Conservation (phyloP, 345 rosid species). For the Aquilaria yunnanensis region DNA sequence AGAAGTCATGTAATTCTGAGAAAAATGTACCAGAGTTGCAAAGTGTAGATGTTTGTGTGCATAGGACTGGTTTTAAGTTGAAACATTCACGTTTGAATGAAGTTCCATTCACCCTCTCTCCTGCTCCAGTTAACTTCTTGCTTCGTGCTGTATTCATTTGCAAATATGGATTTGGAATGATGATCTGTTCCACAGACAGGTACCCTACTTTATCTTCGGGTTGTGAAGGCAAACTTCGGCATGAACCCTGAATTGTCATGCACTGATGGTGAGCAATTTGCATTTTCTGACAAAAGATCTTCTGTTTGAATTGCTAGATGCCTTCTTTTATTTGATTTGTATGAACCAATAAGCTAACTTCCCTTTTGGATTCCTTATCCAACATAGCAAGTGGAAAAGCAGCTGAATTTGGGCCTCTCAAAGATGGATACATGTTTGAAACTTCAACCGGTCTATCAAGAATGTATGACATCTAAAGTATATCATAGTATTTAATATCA, state of each 20-base stretch:
- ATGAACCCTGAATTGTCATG: slow-evolving; percentile 73
- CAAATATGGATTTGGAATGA: not conserved
- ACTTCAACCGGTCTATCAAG: slow-evolving; percentile 77
- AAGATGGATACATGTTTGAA: slow-evolving; percentile 80
- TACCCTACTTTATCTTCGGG: slow-evolving; percentile 63
- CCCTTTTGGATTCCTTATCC: slow-evolving; percentile 8
- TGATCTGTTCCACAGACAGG: slow-evolving; percentile 43
- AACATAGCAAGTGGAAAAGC: slow-evolving; percentile 72
- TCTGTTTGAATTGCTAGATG: slow-evolving; percentile 1
- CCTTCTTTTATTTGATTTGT: slow-evolving; percentile 1
- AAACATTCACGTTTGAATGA: too few species aligned
- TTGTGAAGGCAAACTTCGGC: slow-evolving; percentile 68
- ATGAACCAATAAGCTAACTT: not conserved
- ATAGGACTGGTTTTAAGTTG: too few species aligned
- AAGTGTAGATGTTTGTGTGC: too few species aligned
- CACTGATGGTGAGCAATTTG: slow-evolving; percentile 50
- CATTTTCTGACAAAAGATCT: not conserved
- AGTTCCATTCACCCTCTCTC: too few species aligned
- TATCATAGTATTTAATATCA: too few species aligned
- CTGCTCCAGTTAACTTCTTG: not conserved
- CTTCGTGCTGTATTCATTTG: not conserved
- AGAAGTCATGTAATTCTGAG: not conserved
- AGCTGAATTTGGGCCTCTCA: slow-evolving; percentile 64
- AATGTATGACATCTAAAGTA: slow-evolving; percentile 37
- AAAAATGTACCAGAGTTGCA: not conserved